A percentile compares a stretch with the other conserved stretches of the same genome.
These are phyloP conservation scores for Aspergillus aculeatinus DNA, from an alignment of 2,329 filamentous ascomycete species.

Conservation along the genomic window DNA sequence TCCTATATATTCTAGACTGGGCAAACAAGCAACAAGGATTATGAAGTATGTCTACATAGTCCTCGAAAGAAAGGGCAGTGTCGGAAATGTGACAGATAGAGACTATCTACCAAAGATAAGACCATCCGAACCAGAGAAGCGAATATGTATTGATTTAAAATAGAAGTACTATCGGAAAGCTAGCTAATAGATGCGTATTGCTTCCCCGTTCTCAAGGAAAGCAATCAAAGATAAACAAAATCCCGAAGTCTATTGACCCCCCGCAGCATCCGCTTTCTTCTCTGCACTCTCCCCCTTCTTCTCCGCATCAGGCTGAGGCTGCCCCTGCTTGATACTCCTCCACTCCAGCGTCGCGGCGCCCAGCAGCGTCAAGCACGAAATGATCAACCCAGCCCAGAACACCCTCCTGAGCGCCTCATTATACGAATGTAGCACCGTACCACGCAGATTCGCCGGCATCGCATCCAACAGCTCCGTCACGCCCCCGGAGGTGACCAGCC, in stretches of 20 bases:
- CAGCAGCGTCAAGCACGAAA: constrained; percentile 16
- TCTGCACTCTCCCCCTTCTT: background rate
- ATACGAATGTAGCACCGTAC: constrained; percentile 2
- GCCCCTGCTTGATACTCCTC: constrained; percentile 13
- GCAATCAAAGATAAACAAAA: no score
- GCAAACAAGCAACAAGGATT: no score
- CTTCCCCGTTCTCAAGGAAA: no score
- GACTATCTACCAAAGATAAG: no score
- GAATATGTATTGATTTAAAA: no score
- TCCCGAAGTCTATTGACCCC: background rate
- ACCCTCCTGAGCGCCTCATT: constrained; percentile 1
- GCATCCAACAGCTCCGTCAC: background rate
- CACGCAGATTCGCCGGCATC: background rate
- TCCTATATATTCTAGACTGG: no score
- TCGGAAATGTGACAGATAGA: no score
- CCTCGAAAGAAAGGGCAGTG: no score
- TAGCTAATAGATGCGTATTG: no score
- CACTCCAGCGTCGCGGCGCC: constrained; percentile 19
- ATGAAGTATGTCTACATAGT: no score
- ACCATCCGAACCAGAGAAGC: no score
- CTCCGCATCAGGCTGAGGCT: background rate
- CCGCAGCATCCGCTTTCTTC: background rate
- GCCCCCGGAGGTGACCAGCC: background rate
- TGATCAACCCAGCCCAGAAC: constrained; percentile 16
- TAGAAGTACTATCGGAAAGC: no score